Evolutionary conservation across 225 moss, liverwort and hornwort genomes (phyloP).

Genomic region (Marchantia polymorpha): DNA sequence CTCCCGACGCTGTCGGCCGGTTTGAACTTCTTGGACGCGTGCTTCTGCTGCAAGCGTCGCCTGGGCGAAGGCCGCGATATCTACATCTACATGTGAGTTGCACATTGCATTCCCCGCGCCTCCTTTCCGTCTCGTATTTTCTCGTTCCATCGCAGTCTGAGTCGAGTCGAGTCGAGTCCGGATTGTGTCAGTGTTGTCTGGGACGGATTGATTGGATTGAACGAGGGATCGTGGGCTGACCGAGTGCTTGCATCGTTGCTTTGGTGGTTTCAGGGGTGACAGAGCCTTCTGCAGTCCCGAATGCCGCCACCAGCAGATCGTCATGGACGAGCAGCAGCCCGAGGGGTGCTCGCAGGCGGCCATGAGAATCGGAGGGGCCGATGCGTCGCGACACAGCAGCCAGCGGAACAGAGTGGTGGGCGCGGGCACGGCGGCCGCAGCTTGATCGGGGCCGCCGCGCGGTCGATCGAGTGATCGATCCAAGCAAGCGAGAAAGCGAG

Average conservation of each 20-base stretch:
- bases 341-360: slow-evolving; percentile 68
- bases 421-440: slow-evolving; percentile 54
- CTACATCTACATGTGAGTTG: slow-evolving; percentile 74
- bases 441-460: slow-evolving; percentile 13
- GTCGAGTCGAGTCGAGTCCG: too few relatives aligned
- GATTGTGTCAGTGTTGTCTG: not conserved
- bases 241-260: not conserved
- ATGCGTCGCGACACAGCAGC: slow-evolving; percentile 28
- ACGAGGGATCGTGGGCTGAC: not conserved
- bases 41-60: slow-evolving; percentile 73
- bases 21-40: slow-evolving; percentile 71
- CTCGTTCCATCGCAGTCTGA: not conserved
- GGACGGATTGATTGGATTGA: not conserved
- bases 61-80: slow-evolving; percentile 80
- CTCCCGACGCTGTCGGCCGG: slow-evolving; percentile 32
- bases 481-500: not conserved
- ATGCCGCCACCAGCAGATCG: slow-evolving; percentile 77
- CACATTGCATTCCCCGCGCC: not conserved
- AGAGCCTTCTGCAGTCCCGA: slow-evolving; percentile 90
- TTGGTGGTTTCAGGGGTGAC: slow-evolving; percentile 68
- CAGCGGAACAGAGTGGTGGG: slow-evolving; percentile 54
- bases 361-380: slow-evolving; percentile 35
- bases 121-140: not conserved
- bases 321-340: slow-evolving; percentile 62
- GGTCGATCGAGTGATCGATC: slow-evolving; percentile 9